phyloP scores from a whole-genome alignment of 176 grass and related monocot species.

The Oryza rufipogon region DNA sequence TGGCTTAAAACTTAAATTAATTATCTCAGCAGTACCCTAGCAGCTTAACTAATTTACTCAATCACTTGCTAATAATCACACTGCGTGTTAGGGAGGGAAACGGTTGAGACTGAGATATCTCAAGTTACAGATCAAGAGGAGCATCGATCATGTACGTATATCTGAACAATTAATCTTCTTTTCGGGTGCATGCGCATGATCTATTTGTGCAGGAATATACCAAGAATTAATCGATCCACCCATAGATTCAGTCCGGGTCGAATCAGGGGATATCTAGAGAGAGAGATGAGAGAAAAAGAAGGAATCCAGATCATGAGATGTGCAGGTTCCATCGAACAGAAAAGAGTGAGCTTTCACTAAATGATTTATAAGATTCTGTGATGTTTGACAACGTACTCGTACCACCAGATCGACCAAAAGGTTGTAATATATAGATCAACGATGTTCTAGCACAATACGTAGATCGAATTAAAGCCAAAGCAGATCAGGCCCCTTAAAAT shows the following conservation, averaged over 20 bases:
- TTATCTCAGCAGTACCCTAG: no score
- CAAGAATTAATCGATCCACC: background rate
- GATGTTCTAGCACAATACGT: background rate
- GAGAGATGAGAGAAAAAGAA: background rate
- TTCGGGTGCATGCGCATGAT: no score
- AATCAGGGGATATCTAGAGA: background rate
- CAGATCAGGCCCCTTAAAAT: background rate
- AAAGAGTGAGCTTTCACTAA: background rate
- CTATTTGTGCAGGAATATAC: slow-evolving; percentile 2
- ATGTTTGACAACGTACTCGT: slow-evolving; percentile 12
- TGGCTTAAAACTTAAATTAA: no score
- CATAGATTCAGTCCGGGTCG: background rate
- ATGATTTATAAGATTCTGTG: slow-evolving; percentile 22
- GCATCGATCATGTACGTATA: no score
- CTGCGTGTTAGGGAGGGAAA: no score
- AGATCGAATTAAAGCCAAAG: background rate
- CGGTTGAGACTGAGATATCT: no score
- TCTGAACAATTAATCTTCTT: no score
- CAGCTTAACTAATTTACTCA: no score
- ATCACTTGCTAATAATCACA: no score
- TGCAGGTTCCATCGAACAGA: background rate
- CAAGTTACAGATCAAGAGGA: no score
- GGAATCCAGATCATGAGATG: background rate
- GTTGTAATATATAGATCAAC: background rate
- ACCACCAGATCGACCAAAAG: background rate